Evolutionary conservation across 2,329 filamentous ascomycete genomes (phyloP), one percentile per base, ranked within the genome.

Genomic region (Trichoderma gracile): DNA sequence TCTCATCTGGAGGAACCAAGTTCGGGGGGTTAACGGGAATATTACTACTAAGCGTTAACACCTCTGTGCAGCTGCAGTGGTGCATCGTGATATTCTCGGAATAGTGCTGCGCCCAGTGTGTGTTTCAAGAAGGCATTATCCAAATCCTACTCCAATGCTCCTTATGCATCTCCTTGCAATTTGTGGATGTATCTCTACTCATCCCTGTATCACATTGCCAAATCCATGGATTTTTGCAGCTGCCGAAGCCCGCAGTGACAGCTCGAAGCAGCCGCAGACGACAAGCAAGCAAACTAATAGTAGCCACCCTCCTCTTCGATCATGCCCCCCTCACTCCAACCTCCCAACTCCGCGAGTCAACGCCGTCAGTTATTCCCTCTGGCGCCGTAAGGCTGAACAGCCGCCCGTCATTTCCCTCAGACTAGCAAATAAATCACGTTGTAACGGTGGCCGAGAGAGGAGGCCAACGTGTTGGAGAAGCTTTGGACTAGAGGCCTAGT

Each of bases 351-450:
- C 33, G 19, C 14, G 21, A 53, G 33, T 21, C 42, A 38, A 52
- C 17, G 38, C 49, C 14, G 58, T 61, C 58, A 53, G 3, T 14
- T 38, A 1, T 47, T 19, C 21, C 19, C 14, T 61, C 58, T 30
- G 58, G 58, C 59, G 47, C 54, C 38, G 15, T 62, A 62, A 62
- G 59, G 59, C 59, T 62, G 59, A 62, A 62, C 17, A 50, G 59
- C 58, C 27, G 49, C 49, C 56, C 42, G 40, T 23, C 58, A 30
- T 62, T 33, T 19, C 21, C 56, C 56, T 50, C 27, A 23, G 23
- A 42, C 55, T 47, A 59, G 30, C 56, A 33, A 17, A 19, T 15
- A 9, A 43, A 30, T 33, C 5, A 55, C 19, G 8, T 38, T 17
- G 30, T 15, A 61, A 30, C 40, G 15, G 43, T 47, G 38, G 46